Base-by-base conservation (phyloP, 106 monocot genomes). In the Allium sativum region DNA sequence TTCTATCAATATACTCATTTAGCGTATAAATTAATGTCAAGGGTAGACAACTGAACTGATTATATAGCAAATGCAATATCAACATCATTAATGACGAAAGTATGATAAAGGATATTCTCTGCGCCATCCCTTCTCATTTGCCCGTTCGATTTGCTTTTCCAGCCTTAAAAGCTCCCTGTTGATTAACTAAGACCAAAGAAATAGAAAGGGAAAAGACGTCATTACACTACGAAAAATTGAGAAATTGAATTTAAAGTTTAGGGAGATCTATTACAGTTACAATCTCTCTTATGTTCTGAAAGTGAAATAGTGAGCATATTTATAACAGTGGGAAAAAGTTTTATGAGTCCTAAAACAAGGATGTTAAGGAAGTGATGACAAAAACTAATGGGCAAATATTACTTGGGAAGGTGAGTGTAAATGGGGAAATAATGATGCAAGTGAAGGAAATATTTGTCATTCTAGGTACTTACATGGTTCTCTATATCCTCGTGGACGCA, bases 91-190 rank as follows among this genome's bases (percentile, higher is more conserved):
- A 31, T 31, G 48, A 50, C 13, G 11, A 50, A 15, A 31, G 44
- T 50, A 67, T 51, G 18, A 11, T 47, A 47, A 90, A 91, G 90
- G 90, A 91, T 91, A 91, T 91, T 86, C 86, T 83, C 61, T 55
- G 22, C 82, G 73, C 90, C 90, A 86, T 12, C 90, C 90, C 61
- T 91, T 91, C 55, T 77, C 85, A 78, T 83, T 80, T 53, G 90
- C 85, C 46, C 70, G 62, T 47, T 80, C 77, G 42, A 86, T 91
- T 74, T 56, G 43, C 48, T 65, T 91, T 42, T 77, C 68, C 18
- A 91, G 57, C 56, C 57, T 75, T 60, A 44, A 3, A 45, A 83
- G 63, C 64, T 91, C 90, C 61, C 69, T 79, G 31, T 71, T 64
- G 44, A 91, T 83, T 73, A 77, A 82, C 85, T 90, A 78, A 59